These are phyloP conservation scores for Populus ilicifolia DNA, from an alignment of 345 rosid species.

Conservation along the genomic window DNA sequence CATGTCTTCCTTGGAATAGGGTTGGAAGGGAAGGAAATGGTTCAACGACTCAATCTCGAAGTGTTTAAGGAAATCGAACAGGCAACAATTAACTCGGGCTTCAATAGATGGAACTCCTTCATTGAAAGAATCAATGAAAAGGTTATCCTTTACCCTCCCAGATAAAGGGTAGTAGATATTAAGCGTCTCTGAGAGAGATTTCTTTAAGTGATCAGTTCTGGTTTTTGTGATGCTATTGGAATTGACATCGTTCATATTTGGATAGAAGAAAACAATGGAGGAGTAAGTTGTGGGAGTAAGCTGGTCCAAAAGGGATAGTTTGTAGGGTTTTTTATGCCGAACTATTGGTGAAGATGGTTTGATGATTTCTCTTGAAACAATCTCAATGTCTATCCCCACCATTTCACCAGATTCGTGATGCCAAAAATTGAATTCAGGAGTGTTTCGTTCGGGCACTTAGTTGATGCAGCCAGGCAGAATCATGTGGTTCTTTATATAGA, in stretches of 20 bases:
- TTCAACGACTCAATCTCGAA: not conserved
- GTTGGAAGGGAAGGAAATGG: conserved; percentile 4
- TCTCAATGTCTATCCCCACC: not conserved
- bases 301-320: conserved; percentile 2
- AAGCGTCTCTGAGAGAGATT: conserved; percentile 2
- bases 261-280: conserved; percentile 3
- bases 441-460: no score
- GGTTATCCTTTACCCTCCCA: conserved; percentile 1
- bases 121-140: not conserved
- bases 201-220: not conserved
- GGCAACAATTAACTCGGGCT: not conserved
- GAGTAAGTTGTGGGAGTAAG: conserved; percentile 9
- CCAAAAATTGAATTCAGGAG: no score
- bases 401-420: not conserved
- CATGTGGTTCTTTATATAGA: no score
- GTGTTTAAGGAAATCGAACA: conserved; percentile 5
- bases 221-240: not conserved
- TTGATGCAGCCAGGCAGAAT: no score
- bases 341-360: conserved; percentile 1
- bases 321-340: not conserved
- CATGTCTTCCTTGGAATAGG: not conserved
- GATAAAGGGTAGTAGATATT: conserved; percentile 4
- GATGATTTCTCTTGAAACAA: conserved; percentile 8
- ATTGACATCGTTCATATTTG: not conserved
- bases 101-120: conserved; percentile 2